Percentiles rank a stretch among this genome's conserved stretches.
These are phyloP conservation scores for Neurospora sublineolata DNA, from an alignment of 495 filamentous ascomycete species.

Conservation along the genomic window DNA sequence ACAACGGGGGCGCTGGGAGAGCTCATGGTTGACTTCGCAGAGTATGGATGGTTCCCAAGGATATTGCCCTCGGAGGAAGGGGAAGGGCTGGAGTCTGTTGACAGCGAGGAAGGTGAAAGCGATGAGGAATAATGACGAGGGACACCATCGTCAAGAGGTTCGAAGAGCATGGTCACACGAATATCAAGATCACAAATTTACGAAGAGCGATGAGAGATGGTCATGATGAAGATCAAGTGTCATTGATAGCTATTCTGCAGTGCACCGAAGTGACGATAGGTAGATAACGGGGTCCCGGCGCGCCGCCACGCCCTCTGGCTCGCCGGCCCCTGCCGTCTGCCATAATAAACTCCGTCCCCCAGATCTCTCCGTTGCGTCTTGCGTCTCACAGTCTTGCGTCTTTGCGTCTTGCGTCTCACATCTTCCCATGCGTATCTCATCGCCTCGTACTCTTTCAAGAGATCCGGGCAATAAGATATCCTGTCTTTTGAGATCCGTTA, in stretches of 20 bases:
- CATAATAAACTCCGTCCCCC: too few relatives aligned
- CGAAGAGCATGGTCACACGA: conserved; percentile 3
- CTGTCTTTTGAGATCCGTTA: conserved; percentile 12
- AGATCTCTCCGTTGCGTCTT: too few relatives aligned
- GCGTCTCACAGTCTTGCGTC: too few relatives aligned
- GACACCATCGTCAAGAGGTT: conserved; percentile 3
- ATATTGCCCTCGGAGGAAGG: conserved; percentile 40
- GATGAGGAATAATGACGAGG: conserved; percentile 4
- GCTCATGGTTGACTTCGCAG: conserved; percentile 52
- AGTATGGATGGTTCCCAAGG: conserved; percentile 69
- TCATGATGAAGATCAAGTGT: background rate
- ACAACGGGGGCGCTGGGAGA: conserved; percentile 54
- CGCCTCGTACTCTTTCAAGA: too few relatives aligned
- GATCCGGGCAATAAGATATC: too few relatives aligned
- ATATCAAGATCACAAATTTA: background rate
- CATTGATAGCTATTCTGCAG: background rate
- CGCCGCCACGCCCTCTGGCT: too few relatives aligned
- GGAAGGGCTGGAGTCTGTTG: conserved; percentile 8
- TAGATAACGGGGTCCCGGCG: too few relatives aligned
- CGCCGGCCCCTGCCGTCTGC: too few relatives aligned
- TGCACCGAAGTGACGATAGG: background rate
- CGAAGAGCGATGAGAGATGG: background rate
- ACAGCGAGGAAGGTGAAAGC: conserved; percentile 8
- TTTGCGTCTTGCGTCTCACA: too few relatives aligned
- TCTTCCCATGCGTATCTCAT: too few relatives aligned